A percentile compares a stretch with the other conserved stretches of the same genome.
phyloP scores from a whole-genome alignment of 495 filamentous ascomycete genomes.

The Alectoria sarmentosa region DNA sequence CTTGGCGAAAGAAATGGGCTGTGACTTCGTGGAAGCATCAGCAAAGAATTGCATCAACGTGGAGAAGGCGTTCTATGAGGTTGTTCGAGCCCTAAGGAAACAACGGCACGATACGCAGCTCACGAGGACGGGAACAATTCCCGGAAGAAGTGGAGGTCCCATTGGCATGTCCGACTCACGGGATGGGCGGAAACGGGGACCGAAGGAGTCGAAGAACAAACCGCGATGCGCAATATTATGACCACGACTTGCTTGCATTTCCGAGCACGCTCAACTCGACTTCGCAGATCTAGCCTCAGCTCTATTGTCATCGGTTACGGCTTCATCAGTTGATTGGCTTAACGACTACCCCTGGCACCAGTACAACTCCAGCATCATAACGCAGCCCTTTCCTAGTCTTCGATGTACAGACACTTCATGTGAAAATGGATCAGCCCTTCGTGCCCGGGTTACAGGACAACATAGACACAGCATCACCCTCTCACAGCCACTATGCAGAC shows the following conservation, averaged over 20 bases:
- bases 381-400: neutral
- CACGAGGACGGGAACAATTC: constrained; percentile 37
- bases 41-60: constrained; percentile 99
- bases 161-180: constrained; percentile 30
- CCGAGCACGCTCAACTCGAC: neutral
- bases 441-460: neutral
- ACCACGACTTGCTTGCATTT: neutral
- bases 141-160: constrained; percentile 36
- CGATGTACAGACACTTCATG: neutral
- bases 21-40: constrained; percentile 96
- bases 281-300: neutral
- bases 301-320: neutral
- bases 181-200: constrained; percentile 14
- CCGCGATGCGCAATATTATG: constrained; percentile 14
- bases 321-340: neutral
- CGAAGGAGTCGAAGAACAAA: constrained; percentile 12
- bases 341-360: neutral
- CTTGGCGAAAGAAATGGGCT: constrained; percentile 83
- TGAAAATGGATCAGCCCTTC: neutral
- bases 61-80: constrained; percentile 97
- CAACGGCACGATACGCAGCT: constrained; percentile 58
- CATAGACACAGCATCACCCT: neutral
- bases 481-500: neutral
- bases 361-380: neutral
- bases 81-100: constrained; percentile 79